These are phyloP conservation scores for Lasiodiplodia sp. DNA, from an alignment of 2,329 filamentous ascomycete species.

Conservation along the genomic window DNA sequence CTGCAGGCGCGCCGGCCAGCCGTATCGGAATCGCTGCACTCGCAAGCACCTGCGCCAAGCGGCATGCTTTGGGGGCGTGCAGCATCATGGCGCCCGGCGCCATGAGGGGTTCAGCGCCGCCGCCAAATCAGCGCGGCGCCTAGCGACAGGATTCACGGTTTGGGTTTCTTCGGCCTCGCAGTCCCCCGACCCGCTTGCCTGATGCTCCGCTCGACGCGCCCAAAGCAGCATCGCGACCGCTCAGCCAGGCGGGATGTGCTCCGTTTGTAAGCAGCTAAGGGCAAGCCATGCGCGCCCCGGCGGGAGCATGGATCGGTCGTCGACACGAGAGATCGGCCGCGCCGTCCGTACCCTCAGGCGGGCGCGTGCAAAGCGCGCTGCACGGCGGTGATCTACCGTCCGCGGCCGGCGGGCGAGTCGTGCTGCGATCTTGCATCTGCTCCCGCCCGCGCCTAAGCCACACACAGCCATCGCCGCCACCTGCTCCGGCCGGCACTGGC, in stretches of 20 bases:
- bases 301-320: constrained; percentile 20
- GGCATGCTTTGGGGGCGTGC: constrained; percentile 21
- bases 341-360: constrained; percentile 2
- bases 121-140: constrained; percentile 9
- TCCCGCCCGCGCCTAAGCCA: constrained; percentile 25
- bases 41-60: constrained; percentile 18
- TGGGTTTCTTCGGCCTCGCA: constrained; percentile 13
- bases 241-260: constrained; percentile 7
- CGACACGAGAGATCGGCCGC: constrained; percentile 27
- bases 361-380: constrained; percentile 24
- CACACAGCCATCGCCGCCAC: constrained; percentile 23
- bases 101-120: constrained; percentile 23
- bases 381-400: constrained; percentile 26
- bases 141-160: constrained; percentile 18
- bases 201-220: constrained; percentile 21
- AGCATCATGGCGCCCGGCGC: constrained; percentile 16
- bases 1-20: constrained; percentile 26
- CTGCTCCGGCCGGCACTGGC: constrained; percentile 3
- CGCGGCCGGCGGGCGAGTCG: constrained; percentile 25
- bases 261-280: constrained; percentile 15
- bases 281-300: constrained; percentile 21
- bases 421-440: constrained; percentile 28
- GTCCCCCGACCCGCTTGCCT: constrained; percentile 12
- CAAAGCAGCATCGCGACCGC: constrained; percentile 22
- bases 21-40: constrained; percentile 28